phyloP scores from a whole-genome alignment of 441 rosid species.

The Jatropha podagrica region DNA sequence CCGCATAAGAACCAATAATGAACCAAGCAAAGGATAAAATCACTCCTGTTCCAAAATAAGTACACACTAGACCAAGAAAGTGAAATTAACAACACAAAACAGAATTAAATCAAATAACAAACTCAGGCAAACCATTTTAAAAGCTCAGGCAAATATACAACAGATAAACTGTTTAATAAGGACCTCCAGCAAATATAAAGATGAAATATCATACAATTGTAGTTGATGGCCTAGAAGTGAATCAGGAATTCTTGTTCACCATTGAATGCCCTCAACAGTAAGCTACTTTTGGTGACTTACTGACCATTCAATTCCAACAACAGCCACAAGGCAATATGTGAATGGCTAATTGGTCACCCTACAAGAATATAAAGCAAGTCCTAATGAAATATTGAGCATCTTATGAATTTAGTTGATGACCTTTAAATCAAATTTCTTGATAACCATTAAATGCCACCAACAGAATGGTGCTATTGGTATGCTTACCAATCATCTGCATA shows the following conservation, averaged over 20 bases:
- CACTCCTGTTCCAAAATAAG: not conserved
- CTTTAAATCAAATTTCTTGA: not conserved
- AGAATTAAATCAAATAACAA: not conserved
- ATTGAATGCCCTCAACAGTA: slow-evolving; percentile 20
- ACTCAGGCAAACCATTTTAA: not conserved
- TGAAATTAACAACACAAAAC: not conserved
- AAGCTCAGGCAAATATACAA: not conserved
- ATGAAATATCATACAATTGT: not conserved
- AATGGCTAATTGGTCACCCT: slow-evolving; percentile 35
- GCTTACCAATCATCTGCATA: slow-evolving; percentile 36
- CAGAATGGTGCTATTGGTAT: slow-evolving; percentile 23
- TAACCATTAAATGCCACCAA: slow-evolving; percentile 20
- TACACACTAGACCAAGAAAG: not conserved
- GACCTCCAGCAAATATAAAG: not conserved
- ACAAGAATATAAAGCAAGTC: not conserved
- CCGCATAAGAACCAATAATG: not conserved
- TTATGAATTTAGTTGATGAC: not conserved
- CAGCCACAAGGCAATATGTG: slow-evolving; percentile 20
- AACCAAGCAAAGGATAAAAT: not conserved
- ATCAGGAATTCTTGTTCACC: slow-evolving; percentile 7
- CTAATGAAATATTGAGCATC: not conserved
- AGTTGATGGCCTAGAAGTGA: not conserved
- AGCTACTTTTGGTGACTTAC: slow-evolving; percentile 43
- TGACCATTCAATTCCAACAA: slow-evolving; percentile 51
- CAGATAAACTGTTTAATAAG: not conserved